Base-by-base conservation (phyloP, 805 yeast species). In the Metschnikowia orientalis region DNA sequence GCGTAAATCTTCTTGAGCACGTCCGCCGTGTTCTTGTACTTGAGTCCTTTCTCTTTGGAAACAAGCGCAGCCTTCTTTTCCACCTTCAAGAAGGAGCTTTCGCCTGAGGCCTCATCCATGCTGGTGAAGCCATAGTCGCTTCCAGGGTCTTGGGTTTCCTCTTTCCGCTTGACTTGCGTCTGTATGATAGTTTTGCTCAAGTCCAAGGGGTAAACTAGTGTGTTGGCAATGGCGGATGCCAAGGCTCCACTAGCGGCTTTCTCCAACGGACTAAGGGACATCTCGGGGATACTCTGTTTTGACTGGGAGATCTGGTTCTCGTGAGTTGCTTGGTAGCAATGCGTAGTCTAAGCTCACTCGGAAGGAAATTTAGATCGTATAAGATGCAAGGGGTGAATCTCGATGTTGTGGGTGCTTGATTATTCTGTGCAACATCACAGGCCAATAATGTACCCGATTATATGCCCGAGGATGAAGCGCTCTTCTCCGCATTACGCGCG, bases 221-320 rank as follows among this genome's bases (percentile, higher is more conserved):
- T 63, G 59, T 83, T 86, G 24, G 95, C 95, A 30, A 82, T 54
- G 14, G 79, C 80, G 1, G 94, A 84, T 6, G 94, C 92, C 29
- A 81, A 66, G 0, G 95, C 86, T 0, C 95, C 95, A 30, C 84
- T 77, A 10, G 83, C 69, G 0, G 95, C 95, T 49, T 78, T 76
- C 44, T 86, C 94, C 50, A 85, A 61, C 6, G 85, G 81, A n/a
- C 79, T 52, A 30, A 73, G 68, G 8, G 47, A 27, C 47, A 42
- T 42, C n/a, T n/a, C n/a, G n/a, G n/a, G n/a, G n/a, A n/a, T n/a
- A 23, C 12, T 22, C 12, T 11, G 25, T 13, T 5, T 12, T 12
- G 12, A 9, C 9, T 5, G 12, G 9, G 16, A 10, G 16, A n/a
- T 11, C n/a, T n/a, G n/a, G n/a, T n/a, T n/a, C n/a, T n/a, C n/a